Conservation (phyloP, 192 early-diverging fungal species). For the Podila verticillata region DNA sequence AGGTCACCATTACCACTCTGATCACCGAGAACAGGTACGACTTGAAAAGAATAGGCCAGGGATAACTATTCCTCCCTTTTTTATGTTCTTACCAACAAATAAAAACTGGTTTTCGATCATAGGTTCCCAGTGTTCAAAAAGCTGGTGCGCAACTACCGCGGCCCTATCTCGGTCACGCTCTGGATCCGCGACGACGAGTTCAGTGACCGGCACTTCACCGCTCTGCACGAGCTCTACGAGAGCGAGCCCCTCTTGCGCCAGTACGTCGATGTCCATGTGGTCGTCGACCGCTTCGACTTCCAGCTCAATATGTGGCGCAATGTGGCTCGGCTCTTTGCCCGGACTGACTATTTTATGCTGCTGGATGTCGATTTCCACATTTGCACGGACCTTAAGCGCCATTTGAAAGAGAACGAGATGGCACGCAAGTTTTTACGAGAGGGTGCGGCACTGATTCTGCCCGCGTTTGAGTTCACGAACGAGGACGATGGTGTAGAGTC, state of each 20-base stretch:
- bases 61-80: background rate
- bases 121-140: slow-evolving; percentile 55
- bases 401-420: slow-evolving; percentile 41
- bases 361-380: slow-evolving; percentile 68
- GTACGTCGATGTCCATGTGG: slow-evolving; percentile 66
- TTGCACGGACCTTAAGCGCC: slow-evolving; percentile 60
- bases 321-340: slow-evolving; percentile 69
- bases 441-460: slow-evolving; percentile 60
- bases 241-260: slow-evolving; percentile 57
- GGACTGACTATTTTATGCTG: slow-evolving; percentile 68
- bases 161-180: slow-evolving; percentile 67
- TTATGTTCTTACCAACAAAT: background rate
- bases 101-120: too few relatives aligned
- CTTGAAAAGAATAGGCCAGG: too few relatives aligned
- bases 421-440: slow-evolving; percentile 50
- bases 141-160: slow-evolving; percentile 41
- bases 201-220: slow-evolving; percentile 51
- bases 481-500: slow-evolving; percentile 61
- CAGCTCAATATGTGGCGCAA: slow-evolving; percentile 76
- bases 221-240: slow-evolving; percentile 58
- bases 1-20: slow-evolving; percentile 65
- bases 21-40: slow-evolving; percentile 57
- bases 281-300: slow-evolving; percentile 66
- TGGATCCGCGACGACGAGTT: slow-evolving; percentile 62
- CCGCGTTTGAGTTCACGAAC: slow-evolving; percentile 65